Conservation (phyloP, 495 filamentous ascomycete genomes). For the Cladorrhinum samala region DNA sequence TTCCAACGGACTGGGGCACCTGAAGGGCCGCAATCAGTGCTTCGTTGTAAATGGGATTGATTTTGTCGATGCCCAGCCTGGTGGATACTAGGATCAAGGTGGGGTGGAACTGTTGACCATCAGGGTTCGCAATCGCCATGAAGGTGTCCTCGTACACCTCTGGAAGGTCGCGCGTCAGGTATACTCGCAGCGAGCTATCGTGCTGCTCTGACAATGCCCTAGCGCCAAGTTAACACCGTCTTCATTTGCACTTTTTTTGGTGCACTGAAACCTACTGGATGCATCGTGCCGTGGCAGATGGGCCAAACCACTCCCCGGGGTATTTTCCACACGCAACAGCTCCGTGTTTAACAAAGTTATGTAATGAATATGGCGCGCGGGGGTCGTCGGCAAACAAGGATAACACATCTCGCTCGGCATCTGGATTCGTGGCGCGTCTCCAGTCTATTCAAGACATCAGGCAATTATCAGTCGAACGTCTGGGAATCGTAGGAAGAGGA, state of each 20-base stretch:
- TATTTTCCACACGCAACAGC: constrained; percentile 85
- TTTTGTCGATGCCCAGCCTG: constrained; percentile 84
- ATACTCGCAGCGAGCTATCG: constrained; percentile 62
- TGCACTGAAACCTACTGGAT: constrained; percentile 67
- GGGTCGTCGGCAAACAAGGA: constrained; percentile 84
- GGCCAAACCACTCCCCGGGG: constrained; percentile 98
- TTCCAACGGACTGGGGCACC: constrained; percentile 85
- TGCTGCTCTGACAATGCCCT: constrained; percentile 67
- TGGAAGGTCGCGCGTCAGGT: constrained; percentile 80
- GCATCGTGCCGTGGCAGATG: constrained; percentile 93
- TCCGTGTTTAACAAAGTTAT: constrained; percentile 86
- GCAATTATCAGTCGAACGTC: background rate
- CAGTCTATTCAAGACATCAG: constrained; percentile 55
- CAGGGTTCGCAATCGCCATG: constrained; percentile 61
- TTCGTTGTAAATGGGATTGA: constrained; percentile 89
- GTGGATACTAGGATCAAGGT: constrained; percentile 85
- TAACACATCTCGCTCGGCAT: constrained; percentile 67
- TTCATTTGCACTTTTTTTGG: background rate
- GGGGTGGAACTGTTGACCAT: constrained; percentile 62
- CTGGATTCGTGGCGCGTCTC: constrained; percentile 54
- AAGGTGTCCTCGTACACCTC: constrained; percentile 92
- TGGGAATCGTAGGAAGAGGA: background rate
- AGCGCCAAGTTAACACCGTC: constrained; percentile 19
- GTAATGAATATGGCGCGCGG: constrained; percentile 86
- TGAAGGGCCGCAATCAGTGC: constrained; percentile 74